These are phyloP conservation scores for Pontederia crassipes DNA, from an alignment of 176 grass and related monocot species.

Conservation along the genomic window DNA sequence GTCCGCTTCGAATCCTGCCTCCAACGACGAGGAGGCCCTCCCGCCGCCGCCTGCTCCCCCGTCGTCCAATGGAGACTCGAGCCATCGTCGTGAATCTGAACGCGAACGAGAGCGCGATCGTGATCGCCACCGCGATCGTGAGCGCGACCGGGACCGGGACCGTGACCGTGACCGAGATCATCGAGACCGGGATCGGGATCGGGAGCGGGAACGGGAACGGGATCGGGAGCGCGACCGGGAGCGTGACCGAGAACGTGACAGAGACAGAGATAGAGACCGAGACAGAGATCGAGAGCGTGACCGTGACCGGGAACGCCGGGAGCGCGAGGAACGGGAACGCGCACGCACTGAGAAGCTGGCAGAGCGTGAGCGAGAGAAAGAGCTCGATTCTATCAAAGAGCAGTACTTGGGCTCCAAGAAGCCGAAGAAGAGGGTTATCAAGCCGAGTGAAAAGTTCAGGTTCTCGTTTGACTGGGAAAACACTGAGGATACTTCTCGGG, in stretches of 20 bases:
- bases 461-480: conserved; percentile 99
- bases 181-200: conserved; percentile 30
- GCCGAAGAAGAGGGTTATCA: conserved; percentile 92
- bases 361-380: conserved; percentile 78
- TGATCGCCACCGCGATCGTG: conserved; percentile 30
- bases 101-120: conserved; percentile 7
- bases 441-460: conserved; percentile 92
- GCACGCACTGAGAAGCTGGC: conserved; percentile 65
- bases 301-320: conserved; percentile 42
- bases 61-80: conserved; percentile 9
- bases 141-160: conserved; percentile 7
- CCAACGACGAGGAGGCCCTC: background rate
- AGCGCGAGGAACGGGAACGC: conserved; percentile 44
- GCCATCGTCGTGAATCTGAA: conserved; percentile 13
- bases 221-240: conserved; percentile 38
- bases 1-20: conserved; percentile 3
- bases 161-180: conserved; percentile 21
- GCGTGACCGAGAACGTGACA: conserved; percentile 37
- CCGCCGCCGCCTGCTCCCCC: conserved; percentile 14
- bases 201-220: conserved; percentile 39
- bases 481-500: conserved; percentile 87
- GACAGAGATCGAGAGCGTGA: conserved; percentile 31
- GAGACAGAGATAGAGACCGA: conserved; percentile 36
- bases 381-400: conserved; percentile 89
- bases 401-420: conserved; percentile 94